Conservation (phyloP, 1,284 basidiomycete genomes). For the Phellinidium pouzarii region DNA sequence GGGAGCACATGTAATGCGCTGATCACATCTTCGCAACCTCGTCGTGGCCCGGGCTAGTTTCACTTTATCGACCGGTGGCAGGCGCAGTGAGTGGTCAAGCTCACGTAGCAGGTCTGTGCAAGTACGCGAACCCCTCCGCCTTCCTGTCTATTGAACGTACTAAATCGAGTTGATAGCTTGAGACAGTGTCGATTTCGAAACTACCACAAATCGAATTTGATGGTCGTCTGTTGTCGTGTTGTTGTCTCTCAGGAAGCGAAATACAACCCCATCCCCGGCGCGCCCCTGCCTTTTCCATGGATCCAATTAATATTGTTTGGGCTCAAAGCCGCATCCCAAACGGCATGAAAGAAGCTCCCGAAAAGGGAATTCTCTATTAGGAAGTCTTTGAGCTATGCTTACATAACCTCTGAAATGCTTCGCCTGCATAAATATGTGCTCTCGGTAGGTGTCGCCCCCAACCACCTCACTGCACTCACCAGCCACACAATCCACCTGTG, state of each 20-base stretch:
- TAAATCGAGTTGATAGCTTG: constrained; percentile 6
- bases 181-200: not conserved
- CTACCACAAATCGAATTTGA: not conserved
- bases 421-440: constrained; percentile 6
- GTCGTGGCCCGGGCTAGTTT: not conserved
- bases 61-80: not conserved
- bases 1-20: not conserved
- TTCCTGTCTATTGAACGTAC: constrained; percentile 3
- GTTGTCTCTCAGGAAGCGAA: not conserved
- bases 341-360: not conserved
- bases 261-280: not conserved
- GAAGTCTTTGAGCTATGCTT: constrained; percentile 5
- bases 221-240: constrained; percentile 1
- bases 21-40: not conserved
- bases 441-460: not conserved
- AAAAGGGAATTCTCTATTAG: not conserved
- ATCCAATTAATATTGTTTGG: not conserved
- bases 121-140: not conserved
- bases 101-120: not conserved
- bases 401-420: constrained; percentile 1
- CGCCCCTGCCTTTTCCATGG: not conserved
- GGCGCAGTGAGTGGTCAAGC: not conserved
- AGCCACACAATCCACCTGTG: not conserved
- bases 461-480: not conserved
- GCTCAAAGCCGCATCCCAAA: constrained; percentile 4